Conservation (phyloP, 441 rosid genomes). For the Erodium chrysanthum region DNA sequence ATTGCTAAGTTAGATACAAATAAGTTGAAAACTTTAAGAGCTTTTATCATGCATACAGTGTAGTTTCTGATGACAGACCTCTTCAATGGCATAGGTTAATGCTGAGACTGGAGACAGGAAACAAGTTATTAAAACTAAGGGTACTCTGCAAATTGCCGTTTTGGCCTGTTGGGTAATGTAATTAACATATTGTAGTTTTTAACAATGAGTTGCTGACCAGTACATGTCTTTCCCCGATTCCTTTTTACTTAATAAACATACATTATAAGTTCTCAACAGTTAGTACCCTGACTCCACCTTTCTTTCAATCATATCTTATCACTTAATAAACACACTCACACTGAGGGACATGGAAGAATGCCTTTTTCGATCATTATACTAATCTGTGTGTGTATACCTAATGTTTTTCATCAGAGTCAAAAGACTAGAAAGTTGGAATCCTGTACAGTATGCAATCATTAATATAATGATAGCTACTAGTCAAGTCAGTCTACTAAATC, state of each 20-base stretch:
- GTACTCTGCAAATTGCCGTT: background rate
- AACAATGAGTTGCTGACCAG: background rate
- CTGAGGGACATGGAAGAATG: background rate
- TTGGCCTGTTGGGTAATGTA: background rate
- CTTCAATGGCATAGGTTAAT: conserved; percentile 4
- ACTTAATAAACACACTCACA: background rate
- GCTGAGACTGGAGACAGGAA: background rate
- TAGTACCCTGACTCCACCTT: background rate
- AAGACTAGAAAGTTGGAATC: background rate
- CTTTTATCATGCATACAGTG: background rate
- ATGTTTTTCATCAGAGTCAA: background rate
- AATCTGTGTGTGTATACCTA: background rate
- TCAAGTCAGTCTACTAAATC: background rate
- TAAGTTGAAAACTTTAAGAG: background rate
- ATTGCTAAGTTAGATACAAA: background rate
- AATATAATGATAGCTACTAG: background rate
- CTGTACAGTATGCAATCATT: background rate
- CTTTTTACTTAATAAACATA: background rate
- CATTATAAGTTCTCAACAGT: background rate
- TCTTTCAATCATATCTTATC: background rate
- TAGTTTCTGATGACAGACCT: background rate
- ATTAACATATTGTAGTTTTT: background rate
- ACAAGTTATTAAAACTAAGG: background rate
- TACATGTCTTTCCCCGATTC: background rate
- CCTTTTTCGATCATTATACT: background rate